phyloP scores from a whole-genome alignment of 1,284 basidiomycete genomes.

The Trametes versicolor region DNA sequence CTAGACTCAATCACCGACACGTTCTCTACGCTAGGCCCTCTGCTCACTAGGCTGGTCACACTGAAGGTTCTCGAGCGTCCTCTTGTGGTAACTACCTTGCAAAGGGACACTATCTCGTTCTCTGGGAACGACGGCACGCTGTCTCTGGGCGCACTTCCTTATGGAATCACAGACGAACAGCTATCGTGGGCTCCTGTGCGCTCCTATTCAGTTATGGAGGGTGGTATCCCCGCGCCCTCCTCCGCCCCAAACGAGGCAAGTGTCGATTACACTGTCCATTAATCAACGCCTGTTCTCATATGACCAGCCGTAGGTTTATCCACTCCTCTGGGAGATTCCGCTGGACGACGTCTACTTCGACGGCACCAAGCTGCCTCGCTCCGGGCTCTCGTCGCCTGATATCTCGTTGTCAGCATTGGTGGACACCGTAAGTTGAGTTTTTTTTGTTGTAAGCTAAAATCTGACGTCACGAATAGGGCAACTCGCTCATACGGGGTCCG shows the following conservation, averaged over 20 bases:
- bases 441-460: constrained; percentile 5
- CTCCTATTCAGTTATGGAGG: constrained; percentile 46
- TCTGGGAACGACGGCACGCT: constrained; percentile 49
- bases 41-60: constrained; percentile 42
- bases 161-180: constrained; percentile 43
- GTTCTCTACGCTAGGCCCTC: constrained; percentile 43
- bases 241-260: constrained; percentile 47
- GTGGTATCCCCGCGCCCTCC: constrained; percentile 47
- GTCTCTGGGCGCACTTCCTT: constrained; percentile 52
- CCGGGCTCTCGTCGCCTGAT: constrained; percentile 48
- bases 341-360: constrained; percentile 66
- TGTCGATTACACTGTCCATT: neutral
- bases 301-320: constrained; percentile 39
- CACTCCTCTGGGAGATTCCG: constrained; percentile 62
- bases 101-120: constrained; percentile 50
- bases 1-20: constrained; percentile 37
- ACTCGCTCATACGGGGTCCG: constrained; percentile 51
- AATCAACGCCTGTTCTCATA: neutral
- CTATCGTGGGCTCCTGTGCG: constrained; percentile 53
- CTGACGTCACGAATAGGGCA: constrained; percentile 43
- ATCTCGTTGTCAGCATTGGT: constrained; percentile 57
- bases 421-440: constrained; percentile 52
- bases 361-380: constrained; percentile 55
- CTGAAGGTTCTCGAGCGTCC: constrained; percentile 35
- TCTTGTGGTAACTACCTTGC: constrained; percentile 46